These are phyloP conservation scores for Mycena polygramma DNA, from an alignment of 768 basidiomycete genomes.

Conservation along the genomic window DNA sequence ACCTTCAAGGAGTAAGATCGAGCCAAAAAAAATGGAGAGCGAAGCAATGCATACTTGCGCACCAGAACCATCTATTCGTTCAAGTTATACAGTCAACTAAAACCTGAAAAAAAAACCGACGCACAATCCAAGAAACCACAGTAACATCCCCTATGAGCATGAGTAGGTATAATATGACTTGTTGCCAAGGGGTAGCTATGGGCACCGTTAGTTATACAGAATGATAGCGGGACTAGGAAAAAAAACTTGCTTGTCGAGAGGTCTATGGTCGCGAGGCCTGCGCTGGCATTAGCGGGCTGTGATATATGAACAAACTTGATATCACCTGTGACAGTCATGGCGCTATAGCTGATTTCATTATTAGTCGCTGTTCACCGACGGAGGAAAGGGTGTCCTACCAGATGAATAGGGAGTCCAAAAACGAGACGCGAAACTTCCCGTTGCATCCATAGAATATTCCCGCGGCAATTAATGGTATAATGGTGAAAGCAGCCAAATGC, in stretches of 20 bases:
- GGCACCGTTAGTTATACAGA: neutral
- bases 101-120: neutral
- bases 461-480: slow-evolving; percentile 71
- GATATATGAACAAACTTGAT: neutral
- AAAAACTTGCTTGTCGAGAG: slow-evolving; percentile 49
- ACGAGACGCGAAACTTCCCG: slow-evolving; percentile 63
- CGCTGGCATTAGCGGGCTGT: neutral
- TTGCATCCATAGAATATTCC: slow-evolving; percentile 78
- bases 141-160: slow-evolving; percentile 66
- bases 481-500: slow-evolving; percentile 62
- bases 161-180: slow-evolving; percentile 62
- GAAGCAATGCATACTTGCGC: slow-evolving; percentile 57
- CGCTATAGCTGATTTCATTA: slow-evolving; percentile 55
- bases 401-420: slow-evolving; percentile 71
- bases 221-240: too few species aligned
- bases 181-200: slow-evolving; percentile 37
- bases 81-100: neutral
- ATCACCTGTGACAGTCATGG: slow-evolving; percentile 63
- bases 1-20: slow-evolving; percentile 37
- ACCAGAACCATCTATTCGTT: slow-evolving; percentile 65
- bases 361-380: neutral
- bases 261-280: slow-evolving; percentile 59
- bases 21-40: neutral
- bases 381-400: slow-evolving; percentile 38
- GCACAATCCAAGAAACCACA: slow-evolving; percentile 66